Conservation (phyloP, 1,284 basidiomycete genomes). For the Ganoderma multipileum region DNA sequence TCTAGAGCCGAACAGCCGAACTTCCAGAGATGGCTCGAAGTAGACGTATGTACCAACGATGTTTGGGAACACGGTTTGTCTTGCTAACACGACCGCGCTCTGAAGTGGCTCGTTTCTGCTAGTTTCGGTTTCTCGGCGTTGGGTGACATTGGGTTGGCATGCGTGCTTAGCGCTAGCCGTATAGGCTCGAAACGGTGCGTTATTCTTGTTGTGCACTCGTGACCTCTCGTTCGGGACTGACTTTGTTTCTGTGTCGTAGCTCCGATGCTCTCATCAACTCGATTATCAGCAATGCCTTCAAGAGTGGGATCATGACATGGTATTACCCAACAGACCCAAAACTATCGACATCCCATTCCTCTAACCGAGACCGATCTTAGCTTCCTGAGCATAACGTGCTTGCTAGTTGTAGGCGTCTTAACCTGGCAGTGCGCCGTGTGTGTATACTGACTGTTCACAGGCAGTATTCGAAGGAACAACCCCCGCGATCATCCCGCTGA, state of each 20-base stretch:
- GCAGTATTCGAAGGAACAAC: not conserved
- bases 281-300: conserved; percentile 3
- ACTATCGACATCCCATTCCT: not conserved
- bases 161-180: not conserved
- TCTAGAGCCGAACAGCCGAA: not conserved
- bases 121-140: not conserved
- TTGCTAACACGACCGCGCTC: not conserved
- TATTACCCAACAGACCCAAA: not conserved
- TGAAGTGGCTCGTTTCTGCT: conserved; percentile 1
- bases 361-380: not conserved
- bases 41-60: not conserved
- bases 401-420: not conserved
- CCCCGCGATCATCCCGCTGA: conserved; percentile 1
- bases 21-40: not conserved
- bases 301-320: not conserved
- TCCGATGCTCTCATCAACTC: not conserved
- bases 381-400: not conserved
- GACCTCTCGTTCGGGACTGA: not conserved
- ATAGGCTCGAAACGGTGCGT: not conserved
- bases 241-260: not conserved
- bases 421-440: not conserved
- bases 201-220: not conserved
- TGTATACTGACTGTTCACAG: not conserved
- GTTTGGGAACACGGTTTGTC: not conserved
- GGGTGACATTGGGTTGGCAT: not conserved